phyloP scores from a whole-genome alignment of 352 stramenopile species.

The Saprolegnia diclina region DNA sequence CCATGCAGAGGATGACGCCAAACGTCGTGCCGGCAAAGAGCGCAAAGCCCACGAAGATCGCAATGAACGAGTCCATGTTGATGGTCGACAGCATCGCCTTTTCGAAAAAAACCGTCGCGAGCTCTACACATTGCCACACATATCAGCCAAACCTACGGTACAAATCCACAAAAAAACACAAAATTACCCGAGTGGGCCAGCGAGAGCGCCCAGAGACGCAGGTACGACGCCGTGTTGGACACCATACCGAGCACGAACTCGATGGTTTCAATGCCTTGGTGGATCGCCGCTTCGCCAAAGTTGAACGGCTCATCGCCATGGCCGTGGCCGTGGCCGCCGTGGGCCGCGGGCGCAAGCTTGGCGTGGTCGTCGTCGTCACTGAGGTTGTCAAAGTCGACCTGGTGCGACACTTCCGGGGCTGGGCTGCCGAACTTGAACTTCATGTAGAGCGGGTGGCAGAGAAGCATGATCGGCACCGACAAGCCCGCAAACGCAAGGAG shows the following conservation, averaged over 20 bases:
- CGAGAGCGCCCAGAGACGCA: conserved; percentile 98
- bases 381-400: conserved; percentile 47
- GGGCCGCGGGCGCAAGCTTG: conserved; percentile 35
- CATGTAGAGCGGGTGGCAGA: conserved; percentile 92
- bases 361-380: conserved; percentile 65
- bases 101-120: conserved; percentile 95
- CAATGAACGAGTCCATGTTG: conserved; percentile 95
- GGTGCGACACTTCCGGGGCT: conserved; percentile 49
- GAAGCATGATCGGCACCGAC: conserved; percentile 95
- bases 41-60: conserved; percentile 93
- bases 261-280: conserved; percentile 99
- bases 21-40: conserved; percentile 94
- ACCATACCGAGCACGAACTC: conserved; percentile 99
- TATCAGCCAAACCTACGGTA: too few relatives aligned
- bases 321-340: conserved; percentile 33
- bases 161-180: too few relatives aligned
- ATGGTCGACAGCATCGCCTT: conserved; percentile 98
- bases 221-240: conserved; percentile 99
- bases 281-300: conserved; percentile 97
- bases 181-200: conserved; percentile 93
- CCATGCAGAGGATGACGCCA: conserved; percentile 98
- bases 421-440: conserved; percentile 68
- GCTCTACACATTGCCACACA: conserved; percentile 51
- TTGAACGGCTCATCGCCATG: conserved; percentile 77
- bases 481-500: conserved; percentile 92